Percentiles rank a stretch among this genome's conserved stretches.
phyloP scores from a whole-genome alignment of 352 stramenopile genomes.

The Phytophthora ramorum region DNA sequence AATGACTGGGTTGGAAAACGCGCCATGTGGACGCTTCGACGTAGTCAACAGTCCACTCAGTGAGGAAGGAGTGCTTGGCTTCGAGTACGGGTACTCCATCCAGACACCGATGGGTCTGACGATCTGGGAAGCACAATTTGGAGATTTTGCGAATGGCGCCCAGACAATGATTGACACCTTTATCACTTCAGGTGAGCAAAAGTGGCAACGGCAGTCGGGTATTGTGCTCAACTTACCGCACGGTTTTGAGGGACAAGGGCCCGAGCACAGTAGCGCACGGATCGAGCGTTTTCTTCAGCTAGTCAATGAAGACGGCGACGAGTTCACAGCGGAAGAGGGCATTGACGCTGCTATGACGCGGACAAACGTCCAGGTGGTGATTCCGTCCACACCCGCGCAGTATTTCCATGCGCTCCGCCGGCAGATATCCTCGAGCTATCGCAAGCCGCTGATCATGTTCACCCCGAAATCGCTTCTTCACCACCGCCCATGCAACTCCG shows the following conservation, averaged over 20 bases:
- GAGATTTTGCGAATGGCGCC: conserved; percentile 89
- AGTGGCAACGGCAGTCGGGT: conserved; percentile 92
- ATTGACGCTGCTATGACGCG: conserved; percentile 52
- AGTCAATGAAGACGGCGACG: conserved; percentile 77
- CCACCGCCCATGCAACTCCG: conserved; percentile 82
- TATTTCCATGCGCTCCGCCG: conserved; percentile 97
- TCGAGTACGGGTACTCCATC: conserved; percentile 90
- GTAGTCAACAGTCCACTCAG: conserved; percentile 87
- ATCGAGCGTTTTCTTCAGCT: conserved; percentile 89
- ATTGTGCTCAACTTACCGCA: conserved; percentile 84
- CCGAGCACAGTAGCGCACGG: conserved; percentile 84
- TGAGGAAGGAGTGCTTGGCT: conserved; percentile 86
- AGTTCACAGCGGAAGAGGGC: conserved; percentile 54
- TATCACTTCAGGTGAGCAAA: conserved; percentile 83
- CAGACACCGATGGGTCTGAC: conserved; percentile 76
- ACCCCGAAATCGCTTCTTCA: conserved; percentile 86
- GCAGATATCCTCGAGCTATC: conserved; percentile 72
- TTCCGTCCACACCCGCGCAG: conserved; percentile 92
- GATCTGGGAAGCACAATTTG: conserved; percentile 94
- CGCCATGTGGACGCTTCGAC: conserved; percentile 58
- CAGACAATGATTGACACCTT: conserved; percentile 92
- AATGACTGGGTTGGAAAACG: conserved; percentile 51
- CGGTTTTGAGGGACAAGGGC: conserved; percentile 87
- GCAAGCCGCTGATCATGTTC: conserved; percentile 86
- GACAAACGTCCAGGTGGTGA: conserved; percentile 81